Evolutionary conservation across 495 filamentous ascomycete genomes (phyloP).

Genomic region (Xylaria venustula): DNA sequence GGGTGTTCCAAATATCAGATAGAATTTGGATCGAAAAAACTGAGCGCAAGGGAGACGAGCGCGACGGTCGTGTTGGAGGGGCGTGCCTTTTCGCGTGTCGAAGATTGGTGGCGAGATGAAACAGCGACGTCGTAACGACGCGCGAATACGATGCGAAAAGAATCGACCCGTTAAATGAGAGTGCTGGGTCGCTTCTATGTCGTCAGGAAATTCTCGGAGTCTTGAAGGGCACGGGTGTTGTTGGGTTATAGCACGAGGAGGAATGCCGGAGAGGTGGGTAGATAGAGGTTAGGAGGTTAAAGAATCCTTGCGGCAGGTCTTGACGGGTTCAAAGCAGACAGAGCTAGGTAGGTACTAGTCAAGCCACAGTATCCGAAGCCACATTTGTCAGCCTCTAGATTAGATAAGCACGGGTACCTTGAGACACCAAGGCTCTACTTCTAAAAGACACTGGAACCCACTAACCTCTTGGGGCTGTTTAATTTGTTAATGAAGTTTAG

Average conservation of each 20-base stretch:
- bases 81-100: not conserved
- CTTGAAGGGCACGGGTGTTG: not conserved
- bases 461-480: no score
- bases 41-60: not conserved
- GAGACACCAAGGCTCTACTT: no score
- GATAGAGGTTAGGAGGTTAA: conserved; percentile 4
- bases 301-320: conserved; percentile 14
- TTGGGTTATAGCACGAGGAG: not conserved
- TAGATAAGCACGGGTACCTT: not conserved
- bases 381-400: conserved; percentile 15
- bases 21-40: no score
- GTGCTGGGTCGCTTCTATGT: not conserved
- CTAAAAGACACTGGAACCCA: no score
- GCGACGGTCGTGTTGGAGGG: not conserved
- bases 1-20: no score
- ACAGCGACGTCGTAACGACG: conserved; percentile 16
- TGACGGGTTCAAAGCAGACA: conserved; percentile 1
- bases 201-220: not conserved
- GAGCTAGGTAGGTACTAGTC: not conserved
- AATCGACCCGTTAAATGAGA: not conserved
- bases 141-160: conserved; percentile 2
- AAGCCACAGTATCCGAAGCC: conserved; percentile 10
- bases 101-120: not conserved
- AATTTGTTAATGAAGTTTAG: no score
- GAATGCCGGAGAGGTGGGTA: conserved; percentile 8